A percentile compares a stretch with the other conserved stretches of the same genome.
These are phyloP conservation scores for Hymenoscyphus albidus DNA, from an alignment of 2,329 filamentous ascomycete species.

Conservation along the genomic window DNA sequence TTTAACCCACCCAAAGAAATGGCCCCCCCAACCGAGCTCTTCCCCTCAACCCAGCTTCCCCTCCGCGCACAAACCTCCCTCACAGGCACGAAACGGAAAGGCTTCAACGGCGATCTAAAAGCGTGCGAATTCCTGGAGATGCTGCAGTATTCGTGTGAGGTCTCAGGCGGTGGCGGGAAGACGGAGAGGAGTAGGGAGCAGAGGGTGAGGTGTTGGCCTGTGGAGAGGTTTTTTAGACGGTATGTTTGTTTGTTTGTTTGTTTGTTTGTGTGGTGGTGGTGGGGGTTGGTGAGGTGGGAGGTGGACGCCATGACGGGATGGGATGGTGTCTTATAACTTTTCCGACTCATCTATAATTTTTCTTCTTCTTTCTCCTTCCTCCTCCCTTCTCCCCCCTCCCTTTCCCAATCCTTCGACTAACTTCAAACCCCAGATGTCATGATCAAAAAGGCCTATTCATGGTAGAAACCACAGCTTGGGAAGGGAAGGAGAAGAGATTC, in stretches of 20 bases:
- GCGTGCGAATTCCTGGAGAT: conserved; percentile 55
- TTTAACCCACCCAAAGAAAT: conserved; percentile 37
- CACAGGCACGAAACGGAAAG: conserved; percentile 40
- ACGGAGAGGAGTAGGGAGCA: conserved; percentile 44
- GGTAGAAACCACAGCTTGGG: conserved; percentile 63
- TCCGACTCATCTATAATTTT: no score
- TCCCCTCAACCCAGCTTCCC: conserved; percentile 51
- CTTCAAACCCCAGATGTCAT: conserved; percentile 45
- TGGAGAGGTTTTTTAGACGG: conserved; percentile 58
- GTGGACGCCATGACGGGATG: not conserved
- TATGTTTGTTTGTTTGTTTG: conserved; percentile 36
- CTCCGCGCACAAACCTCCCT: conserved; percentile 46
- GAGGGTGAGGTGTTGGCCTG: conserved; percentile 51
- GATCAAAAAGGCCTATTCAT: conserved; percentile 55
- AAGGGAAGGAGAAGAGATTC: conserved; percentile 33
- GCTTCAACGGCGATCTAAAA: conserved; percentile 53
- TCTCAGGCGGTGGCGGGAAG: conserved; percentile 35
- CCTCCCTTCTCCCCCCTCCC: no score
- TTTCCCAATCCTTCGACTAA: no score
- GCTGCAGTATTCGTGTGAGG: conserved; percentile 58
- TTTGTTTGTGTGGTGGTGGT: not conserved
- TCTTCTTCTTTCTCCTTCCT: no score
- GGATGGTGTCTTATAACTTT: not conserved
- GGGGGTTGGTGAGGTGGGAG: not conserved
- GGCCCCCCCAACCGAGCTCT: conserved; percentile 55